Percentiles rank a stretch among this genome's conserved stretches.
Evolutionary conservation across 495 filamentous ascomycete species (phyloP).

Genomic region (Physcia stellaris): DNA sequence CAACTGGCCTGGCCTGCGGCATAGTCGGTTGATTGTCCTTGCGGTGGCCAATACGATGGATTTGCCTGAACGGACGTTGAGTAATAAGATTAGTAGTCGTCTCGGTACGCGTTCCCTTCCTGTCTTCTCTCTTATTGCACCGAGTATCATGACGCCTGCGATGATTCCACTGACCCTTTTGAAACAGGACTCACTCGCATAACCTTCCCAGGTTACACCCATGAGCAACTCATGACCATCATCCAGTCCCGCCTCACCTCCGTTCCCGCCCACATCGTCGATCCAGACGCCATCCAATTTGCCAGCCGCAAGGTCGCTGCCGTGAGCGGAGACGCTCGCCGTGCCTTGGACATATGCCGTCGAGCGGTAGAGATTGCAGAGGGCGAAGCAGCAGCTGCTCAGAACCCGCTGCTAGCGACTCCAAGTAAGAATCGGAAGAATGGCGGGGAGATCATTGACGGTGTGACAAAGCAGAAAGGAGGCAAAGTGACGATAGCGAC

Average conservation of each 20-base stretch:
- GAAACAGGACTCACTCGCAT: slow-evolving; percentile 60
- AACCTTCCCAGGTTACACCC: slow-evolving; percentile 93
- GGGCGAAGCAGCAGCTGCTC: slow-evolving; percentile 31
- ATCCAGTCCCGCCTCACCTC: slow-evolving; percentile 78
- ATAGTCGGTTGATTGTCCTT: slow-evolving; percentile 86
- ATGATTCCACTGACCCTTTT: background rate
- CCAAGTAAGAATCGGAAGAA: slow-evolving; percentile 28
- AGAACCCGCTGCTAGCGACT: slow-evolving; percentile 19
- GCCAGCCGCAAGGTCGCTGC: slow-evolving; percentile 93
- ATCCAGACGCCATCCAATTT: slow-evolving; percentile 90
- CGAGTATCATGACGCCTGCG: background rate
- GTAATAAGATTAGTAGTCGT: slow-evolving; percentile 93
- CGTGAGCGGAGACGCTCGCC: slow-evolving; percentile 84
- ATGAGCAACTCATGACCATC: slow-evolving; percentile 95
- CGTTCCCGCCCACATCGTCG: slow-evolving; percentile 80
- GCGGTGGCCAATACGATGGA: slow-evolving; percentile 99
- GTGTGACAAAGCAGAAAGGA: slow-evolving; percentile 5
- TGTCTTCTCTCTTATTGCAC: background rate
- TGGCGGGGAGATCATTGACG: slow-evolving; percentile 1
- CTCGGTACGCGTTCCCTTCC: slow-evolving; percentile 34
- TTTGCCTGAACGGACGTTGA: slow-evolving; percentile 86
- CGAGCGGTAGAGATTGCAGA: slow-evolving; percentile 94
- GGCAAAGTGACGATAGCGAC: slow-evolving; percentile 79
- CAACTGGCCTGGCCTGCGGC: slow-evolving; percentile 93
- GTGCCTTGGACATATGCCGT: slow-evolving; percentile 89